These are phyloP conservation scores for Oryza meridionalis DNA, from an alignment of 176 grass and related monocot species.

Conservation along the genomic window DNA sequence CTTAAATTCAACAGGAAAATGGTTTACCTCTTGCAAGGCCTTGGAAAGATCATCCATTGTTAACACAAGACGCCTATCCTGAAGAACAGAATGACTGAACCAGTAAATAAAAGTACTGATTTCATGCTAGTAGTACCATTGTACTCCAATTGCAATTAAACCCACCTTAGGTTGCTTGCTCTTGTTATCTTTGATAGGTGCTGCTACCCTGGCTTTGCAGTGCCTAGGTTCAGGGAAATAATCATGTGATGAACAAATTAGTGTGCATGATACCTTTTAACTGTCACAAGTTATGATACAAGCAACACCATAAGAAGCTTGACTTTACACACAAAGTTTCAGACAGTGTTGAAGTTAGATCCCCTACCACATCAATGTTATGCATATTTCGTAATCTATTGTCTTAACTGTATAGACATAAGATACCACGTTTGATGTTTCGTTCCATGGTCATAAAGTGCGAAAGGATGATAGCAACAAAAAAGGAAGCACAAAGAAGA, in stretches of 20 bases:
- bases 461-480: neutral
- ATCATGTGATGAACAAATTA: conserved; percentile 37
- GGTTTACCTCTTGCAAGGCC: conserved; percentile 76
- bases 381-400: neutral
- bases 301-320: neutral
- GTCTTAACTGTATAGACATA: neutral
- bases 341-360: neutral
- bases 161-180: conserved; percentile 96
- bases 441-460: neutral
- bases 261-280: neutral
- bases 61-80: conserved; percentile 95
- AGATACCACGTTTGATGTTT: neutral
- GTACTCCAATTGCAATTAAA: conserved; percentile 19
- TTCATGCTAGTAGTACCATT: conserved; percentile 4
- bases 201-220: conserved; percentile 90
- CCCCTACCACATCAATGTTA: neutral
- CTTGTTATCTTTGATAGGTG: conserved; percentile 98
- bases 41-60: conserved; percentile 99
- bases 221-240: conserved; percentile 57
- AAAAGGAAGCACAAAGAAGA: neutral
- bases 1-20: conserved; percentile 3
- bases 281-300: neutral
- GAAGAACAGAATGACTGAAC: conserved; percentile 29
- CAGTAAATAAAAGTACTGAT: conserved; percentile 18
- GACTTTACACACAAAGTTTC: neutral